Base-by-base conservation (phyloP, 2,329 filamentous ascomycete genomes). In the Cordyceps sp. region DNA sequence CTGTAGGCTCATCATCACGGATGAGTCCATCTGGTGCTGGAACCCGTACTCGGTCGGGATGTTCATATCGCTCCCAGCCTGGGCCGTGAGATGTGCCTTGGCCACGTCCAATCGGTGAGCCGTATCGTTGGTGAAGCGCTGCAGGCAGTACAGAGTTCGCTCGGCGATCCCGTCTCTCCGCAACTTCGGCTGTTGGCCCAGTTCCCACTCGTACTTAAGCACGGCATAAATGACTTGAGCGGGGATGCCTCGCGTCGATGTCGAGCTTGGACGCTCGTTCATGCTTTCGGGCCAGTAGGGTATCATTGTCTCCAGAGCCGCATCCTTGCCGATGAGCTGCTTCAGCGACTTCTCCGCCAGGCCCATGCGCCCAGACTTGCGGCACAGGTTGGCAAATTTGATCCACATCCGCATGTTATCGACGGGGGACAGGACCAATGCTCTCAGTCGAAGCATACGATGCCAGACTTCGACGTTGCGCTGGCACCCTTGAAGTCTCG, bases 351-450 rank as follows among this genome's bases (percentile, higher is more conserved):
- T 92, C 58, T 98, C 90, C 1, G 90, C 90, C 30, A 99, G 69
- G 9, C 90, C 88, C 66, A 88, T 86, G 20, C 90, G 79, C 36
- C 84, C 81, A 28, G 88, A 93, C 55, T 98, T 99, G 46, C 92
- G 81, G 55, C 92, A 99, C 6, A 98, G 72, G 46, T 96, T 98
- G 46, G 90, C 83, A 52, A 94, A 98, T 52, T 98, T 99, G 62
- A 98, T 96, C 76, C 86, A 94, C 85, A 98, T 98, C 46, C 93
- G 82, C 64, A 93, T 84, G 47, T 94, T 94, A 52, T 99, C 86
- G 22, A 73, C 73, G 0, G 92, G 88, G 1, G 78, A 78, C 38
- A 96, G 88, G 36, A 99, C 90, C 32, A 99, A 66, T 15, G 85
- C 82, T 37, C 90, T 76, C 21, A 98, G 76, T 49, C 93, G 90